Evolutionary conservation across 345 rosid species (phyloP).

Genomic region (Balakata baccata): DNA sequence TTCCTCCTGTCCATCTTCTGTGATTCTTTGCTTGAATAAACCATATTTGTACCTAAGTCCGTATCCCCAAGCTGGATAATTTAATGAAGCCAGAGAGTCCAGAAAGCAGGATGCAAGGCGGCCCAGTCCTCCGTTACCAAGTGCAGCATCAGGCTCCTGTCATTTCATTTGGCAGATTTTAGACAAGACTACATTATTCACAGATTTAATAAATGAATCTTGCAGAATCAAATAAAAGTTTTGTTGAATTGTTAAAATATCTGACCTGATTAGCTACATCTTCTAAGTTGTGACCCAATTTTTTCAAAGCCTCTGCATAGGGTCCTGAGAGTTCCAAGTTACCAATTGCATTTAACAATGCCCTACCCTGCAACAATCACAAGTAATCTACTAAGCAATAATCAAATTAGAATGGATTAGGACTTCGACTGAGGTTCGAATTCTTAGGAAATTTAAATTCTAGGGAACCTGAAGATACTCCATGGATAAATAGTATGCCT

Average conservation of each 20-base stretch:
- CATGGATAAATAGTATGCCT: constrained; percentile 62
- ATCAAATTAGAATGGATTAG: too few species aligned
- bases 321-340: constrained; percentile 55
- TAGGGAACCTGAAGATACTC: constrained; percentile 48
- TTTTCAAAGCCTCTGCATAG: constrained; percentile 53
- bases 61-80: constrained; percentile 54
- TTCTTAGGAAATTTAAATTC: too few species aligned
- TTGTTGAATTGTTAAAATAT: background rate
- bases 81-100: constrained; percentile 52
- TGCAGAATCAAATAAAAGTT: too few species aligned
- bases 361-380: constrained; percentile 47
- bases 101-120: constrained; percentile 53
- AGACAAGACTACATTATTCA: too few species aligned
- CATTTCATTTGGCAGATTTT: background rate
- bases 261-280: constrained; percentile 45
- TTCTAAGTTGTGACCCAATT: constrained; percentile 43
- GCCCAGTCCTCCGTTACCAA: constrained; percentile 49
- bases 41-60: constrained; percentile 51
- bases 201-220: too few species aligned
- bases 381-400: too few species aligned
- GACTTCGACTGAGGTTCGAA: too few species aligned
- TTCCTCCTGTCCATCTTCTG: constrained; percentile 55
- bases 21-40: constrained; percentile 49
- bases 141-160: constrained; percentile 54
- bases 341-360: constrained; percentile 55